These are phyloP conservation scores for Botrytis fabae DNA, from an alignment of 2,329 filamentous ascomycete species.

Conservation along the genomic window DNA sequence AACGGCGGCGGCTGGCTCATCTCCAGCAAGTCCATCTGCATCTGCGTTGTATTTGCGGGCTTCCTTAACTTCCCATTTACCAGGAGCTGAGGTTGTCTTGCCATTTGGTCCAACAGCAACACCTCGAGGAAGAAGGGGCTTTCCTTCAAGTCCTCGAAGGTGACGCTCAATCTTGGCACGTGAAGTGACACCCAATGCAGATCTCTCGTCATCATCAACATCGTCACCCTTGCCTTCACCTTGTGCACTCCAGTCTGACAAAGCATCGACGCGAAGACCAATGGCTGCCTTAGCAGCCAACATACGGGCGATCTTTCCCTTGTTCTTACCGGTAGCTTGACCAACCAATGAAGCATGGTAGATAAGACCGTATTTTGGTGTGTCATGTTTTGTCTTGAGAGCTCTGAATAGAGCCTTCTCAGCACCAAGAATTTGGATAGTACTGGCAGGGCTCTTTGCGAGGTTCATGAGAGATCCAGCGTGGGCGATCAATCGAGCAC, in stretches of 20 bases:
- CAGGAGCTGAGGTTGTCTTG: constrained; percentile 57
- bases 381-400: constrained; percentile 98
- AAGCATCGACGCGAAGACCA: constrained; percentile 88
- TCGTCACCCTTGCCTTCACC: constrained; percentile 62
- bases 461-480: constrained; percentile 92
- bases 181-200: constrained; percentile 72
- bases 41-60: constrained; percentile 92
- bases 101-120: constrained; percentile 74
- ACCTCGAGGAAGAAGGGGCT: constrained; percentile 77
- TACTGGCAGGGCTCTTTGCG: constrained; percentile 91
- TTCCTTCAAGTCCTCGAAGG: constrained; percentile 81
- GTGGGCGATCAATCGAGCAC: constrained; percentile 91
- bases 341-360: constrained; percentile 93
- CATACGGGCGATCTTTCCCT: constrained; percentile 98
- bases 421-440: constrained; percentile 95
- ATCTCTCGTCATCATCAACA: constrained; percentile 85
- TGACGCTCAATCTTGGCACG: constrained; percentile 74
- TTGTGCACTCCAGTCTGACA: constrained; percentile 72
- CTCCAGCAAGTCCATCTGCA: constrained; percentile 77
- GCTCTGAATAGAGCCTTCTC: constrained; percentile 99
- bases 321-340: constrained; percentile 96
- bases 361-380: constrained; percentile 95
- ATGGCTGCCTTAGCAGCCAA: constrained; percentile 91
- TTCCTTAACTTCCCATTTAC: constrained; percentile 91
- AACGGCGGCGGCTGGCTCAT: constrained; percentile 55